Conservation (phyloP, 495 filamentous ascomycete genomes). For the Diplogelasinospora grovesii region DNA sequence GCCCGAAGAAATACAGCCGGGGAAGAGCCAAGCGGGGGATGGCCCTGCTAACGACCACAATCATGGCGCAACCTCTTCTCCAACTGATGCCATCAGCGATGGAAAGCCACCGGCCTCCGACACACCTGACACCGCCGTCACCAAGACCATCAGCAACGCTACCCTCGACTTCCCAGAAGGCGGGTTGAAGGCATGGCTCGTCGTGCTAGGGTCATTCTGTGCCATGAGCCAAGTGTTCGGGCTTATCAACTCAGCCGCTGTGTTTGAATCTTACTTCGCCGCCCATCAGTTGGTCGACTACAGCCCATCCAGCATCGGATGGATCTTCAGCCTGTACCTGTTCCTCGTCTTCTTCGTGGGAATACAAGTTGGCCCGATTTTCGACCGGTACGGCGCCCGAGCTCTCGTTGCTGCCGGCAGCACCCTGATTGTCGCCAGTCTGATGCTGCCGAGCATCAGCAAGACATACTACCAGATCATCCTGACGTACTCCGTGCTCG, state of each 20-base stretch:
- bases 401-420: slow-evolving; percentile 47
- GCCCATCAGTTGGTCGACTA: slow-evolving; percentile 51
- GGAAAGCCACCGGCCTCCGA: not conserved
- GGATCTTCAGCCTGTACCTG: slow-evolving; percentile 57
- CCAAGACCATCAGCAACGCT: slow-evolving; percentile 6
- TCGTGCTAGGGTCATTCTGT: slow-evolving; percentile 53
- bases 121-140: slow-evolving; percentile 1
- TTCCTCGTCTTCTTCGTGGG: slow-evolving; percentile 60
- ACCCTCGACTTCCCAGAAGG: slow-evolving; percentile 51
- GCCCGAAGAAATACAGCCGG: too few species aligned
- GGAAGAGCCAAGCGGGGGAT: too few species aligned
- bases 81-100: not conserved
- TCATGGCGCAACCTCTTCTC: too few species aligned
- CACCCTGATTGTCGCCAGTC: slow-evolving; percentile 42
- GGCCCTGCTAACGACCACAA: too few species aligned
- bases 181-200: slow-evolving; percentile 53
- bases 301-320: slow-evolving; percentile 51
- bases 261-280: slow-evolving; percentile 57
- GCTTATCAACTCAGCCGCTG: slow-evolving; percentile 55
- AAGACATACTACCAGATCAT: slow-evolving; percentile 61
- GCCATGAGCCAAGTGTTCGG: slow-evolving; percentile 60
- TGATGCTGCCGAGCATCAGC: slow-evolving; percentile 49
- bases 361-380: slow-evolving; percentile 61
- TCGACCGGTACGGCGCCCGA: slow-evolving; percentile 55
- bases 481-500: slow-evolving; percentile 51